Percentiles rank a stretch among this genome's conserved stretches.
Evolutionary conservation across 2,329 filamentous ascomycete species (phyloP).

Genomic region (Ascochyta lentis): DNA sequence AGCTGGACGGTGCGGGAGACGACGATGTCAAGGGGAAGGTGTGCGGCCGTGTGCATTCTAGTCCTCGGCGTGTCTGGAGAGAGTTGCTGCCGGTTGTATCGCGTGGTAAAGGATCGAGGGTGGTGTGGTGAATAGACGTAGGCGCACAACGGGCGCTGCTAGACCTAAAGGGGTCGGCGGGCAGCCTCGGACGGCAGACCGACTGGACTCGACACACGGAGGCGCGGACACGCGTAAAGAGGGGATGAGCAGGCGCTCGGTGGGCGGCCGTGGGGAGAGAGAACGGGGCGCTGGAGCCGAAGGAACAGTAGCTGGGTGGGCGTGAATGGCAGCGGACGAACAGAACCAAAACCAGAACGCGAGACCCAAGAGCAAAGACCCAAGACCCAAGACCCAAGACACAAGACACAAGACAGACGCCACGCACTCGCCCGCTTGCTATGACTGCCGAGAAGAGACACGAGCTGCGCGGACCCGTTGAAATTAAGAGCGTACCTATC

Average conservation of each 20-base stretch:
- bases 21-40: constrained; percentile 19
- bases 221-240: constrained; percentile 24
- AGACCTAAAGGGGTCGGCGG: constrained; percentile 25
- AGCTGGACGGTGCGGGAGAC: constrained; percentile 19
- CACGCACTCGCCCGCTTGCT: constrained; percentile 8
- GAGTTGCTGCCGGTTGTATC: not conserved
- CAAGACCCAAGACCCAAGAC: not conserved
- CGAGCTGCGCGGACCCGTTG: constrained; percentile 20
- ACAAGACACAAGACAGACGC: not conserved
- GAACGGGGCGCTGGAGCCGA: not conserved
- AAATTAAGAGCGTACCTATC: constrained; percentile 22
- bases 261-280: not conserved
- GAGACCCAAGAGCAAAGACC: not conserved
- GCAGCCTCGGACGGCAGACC: constrained; percentile 13
- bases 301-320: not conserved
- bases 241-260: constrained; percentile 33
- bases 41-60: constrained; percentile 30
- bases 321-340: constrained; percentile 11
- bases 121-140: constrained; percentile 19
- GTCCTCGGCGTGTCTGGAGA: constrained; percentile 28
- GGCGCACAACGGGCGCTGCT: constrained; percentile 18
- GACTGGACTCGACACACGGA: constrained; percentile 2
- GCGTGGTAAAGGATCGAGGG: not conserved
- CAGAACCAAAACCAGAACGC: not conserved
- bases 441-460: constrained; percentile 7